Conservation (phyloP, 805 yeast genomes). For the Spathaspora girioi region DNA sequence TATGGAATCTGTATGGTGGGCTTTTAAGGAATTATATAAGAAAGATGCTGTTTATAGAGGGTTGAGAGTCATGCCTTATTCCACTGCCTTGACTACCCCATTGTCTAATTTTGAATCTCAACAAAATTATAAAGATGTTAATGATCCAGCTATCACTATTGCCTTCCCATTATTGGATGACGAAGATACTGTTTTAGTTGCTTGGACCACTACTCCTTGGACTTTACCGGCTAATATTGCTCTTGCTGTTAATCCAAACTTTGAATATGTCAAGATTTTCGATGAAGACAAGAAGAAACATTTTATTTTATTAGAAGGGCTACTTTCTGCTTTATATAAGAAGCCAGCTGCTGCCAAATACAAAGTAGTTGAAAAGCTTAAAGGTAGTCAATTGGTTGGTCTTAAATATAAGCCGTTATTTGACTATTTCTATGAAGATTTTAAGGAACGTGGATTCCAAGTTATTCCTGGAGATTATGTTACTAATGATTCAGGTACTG, state of each 20-base stretch:
- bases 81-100: slow-evolving; percentile 96
- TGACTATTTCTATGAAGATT: slow-evolving; percentile 72
- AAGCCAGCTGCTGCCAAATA: slow-evolving; percentile 89
- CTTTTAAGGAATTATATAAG: slow-evolving; percentile 80
- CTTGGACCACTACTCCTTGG: slow-evolving; percentile 99
- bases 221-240: slow-evolving; percentile 94
- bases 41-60: slow-evolving; percentile 93
- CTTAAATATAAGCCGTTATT: slow-evolving; percentile 78
- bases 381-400: slow-evolving; percentile 80
- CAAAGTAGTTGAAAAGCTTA: slow-evolving; percentile 74
- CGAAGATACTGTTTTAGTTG: slow-evolving; percentile 79
- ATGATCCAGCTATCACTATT: slow-evolving; percentile 93
- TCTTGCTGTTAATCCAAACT: slow-evolving; percentile 84
- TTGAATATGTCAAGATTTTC: slow-evolving; percentile 87
- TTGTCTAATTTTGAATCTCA: slow-evolving; percentile 97
- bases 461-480: slow-evolving; percentile 84
- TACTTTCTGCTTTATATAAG: slow-evolving; percentile 83
- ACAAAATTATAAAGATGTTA: slow-evolving; percentile 94
- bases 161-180: slow-evolving; percentile 81
- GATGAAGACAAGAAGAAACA: slow-evolving; percentile 83
- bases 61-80: slow-evolving; percentile 96
- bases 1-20: slow-evolving; percentile 99
- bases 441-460: slow-evolving; percentile 73
- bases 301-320: slow-evolving; percentile 80
- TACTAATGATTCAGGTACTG: slow-evolving; percentile 94